Base-by-base conservation (phyloP, 441 rosid species). In the Bocquillonia castaneifolia region DNA sequence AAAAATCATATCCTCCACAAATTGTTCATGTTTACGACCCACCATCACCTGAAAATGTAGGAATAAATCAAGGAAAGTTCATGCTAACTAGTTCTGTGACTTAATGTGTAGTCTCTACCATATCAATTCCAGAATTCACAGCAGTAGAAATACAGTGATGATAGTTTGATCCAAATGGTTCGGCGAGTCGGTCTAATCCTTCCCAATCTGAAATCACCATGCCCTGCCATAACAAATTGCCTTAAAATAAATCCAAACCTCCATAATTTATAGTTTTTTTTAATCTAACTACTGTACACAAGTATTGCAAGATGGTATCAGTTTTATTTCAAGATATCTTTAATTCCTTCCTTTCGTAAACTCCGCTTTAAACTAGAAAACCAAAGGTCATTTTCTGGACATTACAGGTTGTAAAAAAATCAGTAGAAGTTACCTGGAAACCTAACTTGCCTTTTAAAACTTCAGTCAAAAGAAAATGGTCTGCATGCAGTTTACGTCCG, bases 191-290 rank as follows among this genome's bases (percentile, higher is more conserved):
- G 72, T 89, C 86, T 51, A 89, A 66, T 75, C 68, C 98, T 89
- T 88, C 93, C 93, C 94, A 93, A 75, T 93, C 98, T 23, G 97
- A 86, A 64, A 91, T 79, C 65, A 93, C 70, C 73, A 89, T 81
- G 42, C 98, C 98, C 98, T 91, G 89, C 76, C 72, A 68, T 51
- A 62, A 58, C 64, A 66, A 39, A 39, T 47, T 56, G 22, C 25
- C 51, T 48, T 63, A 45, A 31, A 40, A 31, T 18, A 31, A 18
- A 74, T 55, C 37, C 34, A 44, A 17, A 29, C 45, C 28, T 18
- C n/a, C 65, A 57, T n/a, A 36, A 47, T 67, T 37, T 56, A 58
- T 23, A 39, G 37, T 31, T 68, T 9, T n/a, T n/a, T 26, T 55
- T 22, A 39, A 50, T 53, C 31, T 25, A 57, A 36, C 7, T 31